A percentile compares a stretch with the other conserved stretches of the same genome.
phyloP scores from a whole-genome alignment of 208 protist genomes.

The Trypanosoma grayi region DNA sequence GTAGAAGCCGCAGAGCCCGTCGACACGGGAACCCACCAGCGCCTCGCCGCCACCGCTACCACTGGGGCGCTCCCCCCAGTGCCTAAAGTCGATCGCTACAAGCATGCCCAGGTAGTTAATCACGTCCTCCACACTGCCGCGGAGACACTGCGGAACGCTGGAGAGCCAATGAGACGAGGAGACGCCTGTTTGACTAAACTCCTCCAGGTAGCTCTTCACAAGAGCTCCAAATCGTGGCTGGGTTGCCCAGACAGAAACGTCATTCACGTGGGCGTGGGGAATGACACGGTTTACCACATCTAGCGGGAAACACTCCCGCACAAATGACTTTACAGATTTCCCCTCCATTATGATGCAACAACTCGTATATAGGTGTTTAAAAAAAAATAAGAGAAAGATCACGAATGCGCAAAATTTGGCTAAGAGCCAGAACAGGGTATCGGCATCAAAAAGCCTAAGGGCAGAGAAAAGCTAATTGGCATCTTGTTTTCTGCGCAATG shows the following conservation, averaged over 20 bases:
- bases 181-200: not conserved
- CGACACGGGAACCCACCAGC: slow-evolving; percentile 39
- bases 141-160: slow-evolving; percentile 46
- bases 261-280: slow-evolving; percentile 3
- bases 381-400: too few species aligned
- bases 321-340: slow-evolving; percentile 5
- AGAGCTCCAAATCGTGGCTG: slow-evolving; percentile 3
- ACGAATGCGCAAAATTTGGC: too few species aligned
- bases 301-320: not conserved
- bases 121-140: slow-evolving; percentile 24
- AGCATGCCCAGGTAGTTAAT: slow-evolving; percentile 81
- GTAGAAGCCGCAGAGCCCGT: slow-evolving; percentile 58
- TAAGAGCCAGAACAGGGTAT: too few species aligned
- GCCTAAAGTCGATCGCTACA: slow-evolving; percentile 83
- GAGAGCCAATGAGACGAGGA: slow-evolving; percentile 45
- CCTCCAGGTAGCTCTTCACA: not conserved
- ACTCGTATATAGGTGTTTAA: not conserved
- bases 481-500: too few species aligned
- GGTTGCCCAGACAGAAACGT: not conserved
- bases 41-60: not conserved
- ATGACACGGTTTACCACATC: not conserved
- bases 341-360: not conserved
- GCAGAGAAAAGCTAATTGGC: too few species aligned
- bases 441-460: too few species aligned
- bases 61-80: slow-evolving; percentile 58